Evolutionary conservation across 2,329 filamentous ascomycete species (phyloP), one percentile per base, ranked within the genome.

Genomic region (Dactylella cylindrospora): DNA sequence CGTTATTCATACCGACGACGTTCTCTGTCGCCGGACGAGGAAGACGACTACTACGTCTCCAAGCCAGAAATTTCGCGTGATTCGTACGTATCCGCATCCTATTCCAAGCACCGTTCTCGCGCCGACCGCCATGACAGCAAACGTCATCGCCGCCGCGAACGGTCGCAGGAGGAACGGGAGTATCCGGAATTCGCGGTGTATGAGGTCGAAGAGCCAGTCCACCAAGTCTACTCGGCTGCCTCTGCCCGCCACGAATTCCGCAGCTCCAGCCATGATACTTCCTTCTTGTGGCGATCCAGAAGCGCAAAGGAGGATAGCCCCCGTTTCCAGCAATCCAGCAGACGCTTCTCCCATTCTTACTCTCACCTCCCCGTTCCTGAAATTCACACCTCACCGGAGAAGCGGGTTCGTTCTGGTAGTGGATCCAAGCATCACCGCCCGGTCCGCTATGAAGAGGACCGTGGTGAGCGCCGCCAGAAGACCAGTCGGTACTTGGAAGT

Each of bases 261-360:
- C 17, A 62, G 57, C 22, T 62, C 57, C 4, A 62, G 57, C 12
- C 57, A 62, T 28, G 57, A 62, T 45, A 53, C 49, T 3, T 62
- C 57, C n/a, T 62, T 62, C 44, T 49, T 62, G 31, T 62, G 57
- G 57, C 41, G 57, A 36, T 62, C 54, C 4, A 32, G 49, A 35
- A 9, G 25, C 6, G 23, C 38, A 9, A 49, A 54, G 22, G 57
- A 62, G 8, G 57, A 54, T 13, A 49, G 53, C 20, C 5, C 12
- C 10, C 20, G 46, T 12, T 23, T 28, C 19, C 47, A 32, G 8
- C 33, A 49, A 7, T 50, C 57, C 1, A 36, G 41, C 23, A 49
- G 57, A 9, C 49, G 51, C 9, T 62, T 62, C 49, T 62, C 57
- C 3, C 36, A 49, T 13, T 62, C 57, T 23, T 62, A 62, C 29